Evolutionary conservation across 768 basidiomycete genomes (phyloP).

Genomic region (Lactarius evosmus): DNA sequence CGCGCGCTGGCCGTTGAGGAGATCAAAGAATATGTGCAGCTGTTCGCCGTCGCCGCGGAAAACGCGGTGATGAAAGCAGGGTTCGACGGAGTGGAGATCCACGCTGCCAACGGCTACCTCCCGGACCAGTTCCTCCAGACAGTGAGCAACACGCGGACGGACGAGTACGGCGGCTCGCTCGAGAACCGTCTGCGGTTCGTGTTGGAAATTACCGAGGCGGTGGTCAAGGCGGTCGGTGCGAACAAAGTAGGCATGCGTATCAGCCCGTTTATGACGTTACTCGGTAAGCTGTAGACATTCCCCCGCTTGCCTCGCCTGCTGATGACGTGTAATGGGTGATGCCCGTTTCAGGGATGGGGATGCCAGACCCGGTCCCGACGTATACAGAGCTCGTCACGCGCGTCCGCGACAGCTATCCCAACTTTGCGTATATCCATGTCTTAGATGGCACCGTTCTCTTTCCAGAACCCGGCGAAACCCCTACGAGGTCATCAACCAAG

Average conservation of each 20-base stretch:
- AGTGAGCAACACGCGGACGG: constrained; percentile 40
- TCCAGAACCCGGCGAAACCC: not conserved
- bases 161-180: constrained; percentile 46
- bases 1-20: constrained; percentile 46
- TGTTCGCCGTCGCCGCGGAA: constrained; percentile 40
- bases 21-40: constrained; percentile 47
- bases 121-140: constrained; percentile 41
- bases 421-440: constrained; percentile 33
- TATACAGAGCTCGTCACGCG: constrained; percentile 32
- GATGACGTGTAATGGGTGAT: too few species aligned
- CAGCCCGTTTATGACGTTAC: constrained; percentile 30
- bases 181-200: constrained; percentile 45
- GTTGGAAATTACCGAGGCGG: constrained; percentile 39
- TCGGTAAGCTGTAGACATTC: constrained; percentile 1
- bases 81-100: constrained; percentile 35
- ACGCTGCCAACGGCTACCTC: constrained; percentile 35
- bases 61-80: constrained; percentile 34
- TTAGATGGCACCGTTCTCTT: constrained; percentile 29
- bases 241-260: constrained; percentile 39
- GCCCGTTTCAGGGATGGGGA: constrained; percentile 8
- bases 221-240: constrained; percentile 38
- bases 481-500: constrained; percentile 23
- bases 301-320: too few species aligned
- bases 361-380: constrained; percentile 31
- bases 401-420: constrained; percentile 27